Percentiles rank a stretch among this genome's conserved stretches.
phyloP scores from a whole-genome alignment of 768 basidiomycete genomes.

The Kwoniella heveanensis region DNA sequence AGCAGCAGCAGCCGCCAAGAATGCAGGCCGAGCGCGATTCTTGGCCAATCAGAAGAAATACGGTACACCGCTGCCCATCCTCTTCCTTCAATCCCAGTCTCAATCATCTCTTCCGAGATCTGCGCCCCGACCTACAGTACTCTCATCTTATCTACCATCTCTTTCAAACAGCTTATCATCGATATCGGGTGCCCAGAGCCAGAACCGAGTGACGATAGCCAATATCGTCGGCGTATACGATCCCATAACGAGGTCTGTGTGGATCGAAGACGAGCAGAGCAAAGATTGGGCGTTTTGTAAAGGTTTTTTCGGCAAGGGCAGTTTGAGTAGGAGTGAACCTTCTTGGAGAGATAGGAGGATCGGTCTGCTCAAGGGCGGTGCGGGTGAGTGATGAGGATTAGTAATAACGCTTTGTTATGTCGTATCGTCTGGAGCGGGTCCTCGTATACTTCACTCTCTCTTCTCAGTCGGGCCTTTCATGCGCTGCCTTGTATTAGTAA shows the following conservation, averaged over 20 bases:
- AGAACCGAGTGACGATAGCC: constrained; percentile 56
- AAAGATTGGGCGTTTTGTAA: constrained; percentile 76
- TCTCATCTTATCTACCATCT: no score
- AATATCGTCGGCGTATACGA: constrained; percentile 79
- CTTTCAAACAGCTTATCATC: no score
- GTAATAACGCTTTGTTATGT: no score
- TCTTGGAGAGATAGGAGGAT: constrained; percentile 83
- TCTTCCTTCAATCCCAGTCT: constrained; percentile 14
- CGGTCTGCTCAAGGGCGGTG: constrained; percentile 65
- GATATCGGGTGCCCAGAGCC: no score
- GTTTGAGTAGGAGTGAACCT: constrained; percentile 90
- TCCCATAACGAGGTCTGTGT: constrained; percentile 77
- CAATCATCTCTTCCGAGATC: neutral
- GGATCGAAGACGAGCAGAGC: constrained; percentile 70
- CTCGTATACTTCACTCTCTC: no score
- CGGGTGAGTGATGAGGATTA: no score
- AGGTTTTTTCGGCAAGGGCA: constrained; percentile 98
- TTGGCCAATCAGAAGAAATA: constrained; percentile 47
- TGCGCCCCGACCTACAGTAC: constrained; percentile 49
- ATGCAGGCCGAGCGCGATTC: constrained; percentile 18
- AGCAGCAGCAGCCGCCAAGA: neutral
- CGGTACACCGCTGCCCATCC: constrained; percentile 50
- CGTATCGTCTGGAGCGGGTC: no score
- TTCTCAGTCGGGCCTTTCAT: no score
- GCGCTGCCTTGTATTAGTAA: no score